Evolutionary conservation across 2,329 filamentous ascomycete genomes (phyloP).

Genomic region (Thyridium curvatum): DNA sequence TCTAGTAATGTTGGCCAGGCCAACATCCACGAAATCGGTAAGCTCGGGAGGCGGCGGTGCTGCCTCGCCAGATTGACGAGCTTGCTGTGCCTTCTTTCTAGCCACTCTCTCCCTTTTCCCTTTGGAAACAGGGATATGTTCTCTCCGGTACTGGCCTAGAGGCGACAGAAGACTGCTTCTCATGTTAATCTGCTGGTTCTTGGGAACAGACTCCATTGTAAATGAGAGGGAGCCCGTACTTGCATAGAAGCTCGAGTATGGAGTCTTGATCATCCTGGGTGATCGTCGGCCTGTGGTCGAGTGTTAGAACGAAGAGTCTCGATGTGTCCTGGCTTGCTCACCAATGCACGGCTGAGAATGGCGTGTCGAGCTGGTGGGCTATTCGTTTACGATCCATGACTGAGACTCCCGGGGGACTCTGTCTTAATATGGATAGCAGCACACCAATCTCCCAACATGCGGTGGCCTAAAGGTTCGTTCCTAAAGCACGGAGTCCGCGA

Average conservation of each 20-base stretch:
- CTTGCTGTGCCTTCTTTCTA: conserved; percentile 32
- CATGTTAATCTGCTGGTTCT: no score
- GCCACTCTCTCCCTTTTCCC: conserved; percentile 53
- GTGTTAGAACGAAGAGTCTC: not conserved
- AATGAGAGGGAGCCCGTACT: conserved; percentile 37
- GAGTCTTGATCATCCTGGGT: conserved; percentile 51
- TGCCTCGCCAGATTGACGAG: conserved; percentile 8
- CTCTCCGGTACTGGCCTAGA: conserved; percentile 54
- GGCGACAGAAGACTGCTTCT: conserved; percentile 52
- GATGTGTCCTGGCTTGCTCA: conserved; percentile 22
- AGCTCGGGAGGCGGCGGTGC: conserved; percentile 43
- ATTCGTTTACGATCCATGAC: conserved; percentile 50
- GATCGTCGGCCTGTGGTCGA: conserved; percentile 51
- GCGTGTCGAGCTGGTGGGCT: conserved; percentile 59
- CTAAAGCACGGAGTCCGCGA: no score
- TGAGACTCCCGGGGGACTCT: no score
- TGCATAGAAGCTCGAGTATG: conserved; percentile 62
- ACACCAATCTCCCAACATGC: no score
- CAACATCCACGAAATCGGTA: conserved; percentile 52
- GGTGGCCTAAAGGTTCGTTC: no score
- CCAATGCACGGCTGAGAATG: conserved; percentile 57
- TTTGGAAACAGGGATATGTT: conserved; percentile 49
- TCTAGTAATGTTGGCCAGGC: conserved; percentile 57
- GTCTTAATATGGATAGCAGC: no score
- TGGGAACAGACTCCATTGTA: conserved; percentile 8